Percentiles rank a stretch among this genome's conserved stretches.
Conservation (phyloP, 1,139 yeast genomes). For the Taphrina communis region DNA sequence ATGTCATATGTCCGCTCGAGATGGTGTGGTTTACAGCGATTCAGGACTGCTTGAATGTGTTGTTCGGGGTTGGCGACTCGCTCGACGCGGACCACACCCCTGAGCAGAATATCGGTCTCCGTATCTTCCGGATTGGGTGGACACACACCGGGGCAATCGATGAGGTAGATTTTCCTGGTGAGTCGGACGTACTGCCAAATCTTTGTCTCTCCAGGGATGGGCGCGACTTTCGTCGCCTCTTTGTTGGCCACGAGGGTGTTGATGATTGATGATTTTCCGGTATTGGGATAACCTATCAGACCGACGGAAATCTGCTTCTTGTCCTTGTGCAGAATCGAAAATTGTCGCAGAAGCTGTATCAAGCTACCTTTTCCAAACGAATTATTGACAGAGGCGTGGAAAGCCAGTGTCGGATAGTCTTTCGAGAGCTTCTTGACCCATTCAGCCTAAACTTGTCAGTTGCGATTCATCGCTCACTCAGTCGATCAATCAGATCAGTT, state of each 20-base stretch:
- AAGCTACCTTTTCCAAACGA: conserved; percentile 97
- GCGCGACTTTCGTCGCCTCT: conserved; percentile 90
- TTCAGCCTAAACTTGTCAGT: conserved; percentile 72
- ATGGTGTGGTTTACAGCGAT: conserved; percentile 86
- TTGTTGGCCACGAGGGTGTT: conserved; percentile 92
- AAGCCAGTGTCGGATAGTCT: conserved; percentile 91
- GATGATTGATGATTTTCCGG: conserved; percentile 95
- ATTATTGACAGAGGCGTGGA: conserved; percentile 96
- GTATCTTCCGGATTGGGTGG: conserved; percentile 91
- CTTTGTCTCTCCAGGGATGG: conserved; percentile 98
- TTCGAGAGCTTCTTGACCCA: conserved; percentile 96
- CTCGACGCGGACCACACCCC: conserved; percentile 98
- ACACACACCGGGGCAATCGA: conserved; percentile 98
- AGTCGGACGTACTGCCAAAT: conserved; percentile 98
- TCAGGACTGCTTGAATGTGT: conserved; percentile 84
- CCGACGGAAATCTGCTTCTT: conserved; percentile 97
- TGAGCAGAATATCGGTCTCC: conserved; percentile 89
- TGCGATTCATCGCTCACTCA: no score
- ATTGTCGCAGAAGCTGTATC: conserved; percentile 90
- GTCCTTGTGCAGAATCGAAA: conserved; percentile 85
- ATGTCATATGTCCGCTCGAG: conserved; percentile 94
- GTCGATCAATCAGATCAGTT: neutral
- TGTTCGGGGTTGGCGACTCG: conserved; percentile 95
- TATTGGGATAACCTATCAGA: conserved; percentile 94
- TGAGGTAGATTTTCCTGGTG: conserved; percentile 91